Evolutionary conservation across 140 eudicot species (phyloP).

Genomic region (Anethum foeniculum): DNA sequence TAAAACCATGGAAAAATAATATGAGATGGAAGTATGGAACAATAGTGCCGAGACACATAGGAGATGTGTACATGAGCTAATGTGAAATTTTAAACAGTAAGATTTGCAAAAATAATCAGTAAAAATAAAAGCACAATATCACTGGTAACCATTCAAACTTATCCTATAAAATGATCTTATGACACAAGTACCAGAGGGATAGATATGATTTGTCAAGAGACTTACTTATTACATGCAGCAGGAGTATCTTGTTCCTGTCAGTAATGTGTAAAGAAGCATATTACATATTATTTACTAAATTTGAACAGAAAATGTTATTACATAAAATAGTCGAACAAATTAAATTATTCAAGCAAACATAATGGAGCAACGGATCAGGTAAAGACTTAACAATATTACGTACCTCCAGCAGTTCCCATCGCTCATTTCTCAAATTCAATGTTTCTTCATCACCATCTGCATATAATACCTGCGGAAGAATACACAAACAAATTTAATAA

Average conservation of each 20-base stretch:
- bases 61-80: neutral
- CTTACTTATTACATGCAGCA: constrained; percentile 32
- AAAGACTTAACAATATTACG: constrained; percentile 27
- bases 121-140: neutral
- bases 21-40: neutral
- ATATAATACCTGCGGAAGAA: constrained; percentile 43
- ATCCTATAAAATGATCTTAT: neutral
- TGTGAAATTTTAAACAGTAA: neutral
- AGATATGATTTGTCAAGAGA: neutral
- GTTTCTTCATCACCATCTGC: constrained; percentile 69
- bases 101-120: neutral
- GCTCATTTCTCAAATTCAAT: constrained; percentile 41
- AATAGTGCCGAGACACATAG: neutral
- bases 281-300: neutral
- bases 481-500: neutral
- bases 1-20: neutral
- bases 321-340: neutral
- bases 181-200: neutral
- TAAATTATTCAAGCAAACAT: neutral
- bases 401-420: constrained; percentile 38
- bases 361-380: constrained; percentile 13
- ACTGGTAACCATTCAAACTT: neutral
- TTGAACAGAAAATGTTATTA: neutral
- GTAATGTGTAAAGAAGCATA: constrained; percentile 17
- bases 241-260: constrained; percentile 24